phyloP scores from a whole-genome alignment of 108 stramenopile genomes.

The Cyclotella cryptica region DNA sequence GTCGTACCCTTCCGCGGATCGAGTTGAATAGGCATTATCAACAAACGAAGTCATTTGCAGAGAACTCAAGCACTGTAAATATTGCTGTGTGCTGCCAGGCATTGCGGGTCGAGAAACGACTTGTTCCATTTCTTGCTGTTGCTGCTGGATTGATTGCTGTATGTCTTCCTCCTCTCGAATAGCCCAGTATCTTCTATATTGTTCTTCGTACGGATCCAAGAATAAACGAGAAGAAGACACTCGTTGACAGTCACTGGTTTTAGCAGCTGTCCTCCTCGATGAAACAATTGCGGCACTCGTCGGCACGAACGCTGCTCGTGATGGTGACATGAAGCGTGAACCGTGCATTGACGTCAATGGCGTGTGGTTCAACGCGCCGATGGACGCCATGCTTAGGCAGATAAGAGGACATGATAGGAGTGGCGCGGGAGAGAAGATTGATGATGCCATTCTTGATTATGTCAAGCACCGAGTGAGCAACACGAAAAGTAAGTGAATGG shows the following conservation, averaged over 20 bases:
- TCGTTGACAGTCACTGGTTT: not conserved
- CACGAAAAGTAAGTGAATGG: too few relatives aligned
- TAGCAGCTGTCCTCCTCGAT: too few relatives aligned
- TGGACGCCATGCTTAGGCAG: too few relatives aligned
- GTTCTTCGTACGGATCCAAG: constrained; percentile 14
- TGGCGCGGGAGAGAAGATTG: too few relatives aligned
- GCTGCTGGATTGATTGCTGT: not conserved
- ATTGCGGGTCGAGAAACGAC: not conserved
- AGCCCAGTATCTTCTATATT: constrained; percentile 7
- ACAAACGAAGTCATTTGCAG: not conserved
- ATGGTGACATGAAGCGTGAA: too few relatives aligned
- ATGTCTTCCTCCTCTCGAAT: not conserved
- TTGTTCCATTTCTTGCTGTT: not conserved
- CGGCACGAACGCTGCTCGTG: too few relatives aligned
- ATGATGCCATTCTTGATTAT: too few relatives aligned
- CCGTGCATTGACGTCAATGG: too few relatives aligned
- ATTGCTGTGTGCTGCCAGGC: constrained; percentile 14
- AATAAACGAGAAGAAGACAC: constrained; percentile 9
- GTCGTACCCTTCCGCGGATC: not conserved
- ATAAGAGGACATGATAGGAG: too few relatives aligned
- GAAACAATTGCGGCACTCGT: too few relatives aligned
- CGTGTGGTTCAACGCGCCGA: too few relatives aligned
- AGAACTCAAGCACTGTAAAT: not conserved
- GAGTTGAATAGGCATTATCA: not conserved
- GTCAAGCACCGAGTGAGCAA: too few relatives aligned